These are phyloP conservation scores for Silene noctiflora DNA, from an alignment of 179 eudicot species.

Conservation along the genomic window DNA sequence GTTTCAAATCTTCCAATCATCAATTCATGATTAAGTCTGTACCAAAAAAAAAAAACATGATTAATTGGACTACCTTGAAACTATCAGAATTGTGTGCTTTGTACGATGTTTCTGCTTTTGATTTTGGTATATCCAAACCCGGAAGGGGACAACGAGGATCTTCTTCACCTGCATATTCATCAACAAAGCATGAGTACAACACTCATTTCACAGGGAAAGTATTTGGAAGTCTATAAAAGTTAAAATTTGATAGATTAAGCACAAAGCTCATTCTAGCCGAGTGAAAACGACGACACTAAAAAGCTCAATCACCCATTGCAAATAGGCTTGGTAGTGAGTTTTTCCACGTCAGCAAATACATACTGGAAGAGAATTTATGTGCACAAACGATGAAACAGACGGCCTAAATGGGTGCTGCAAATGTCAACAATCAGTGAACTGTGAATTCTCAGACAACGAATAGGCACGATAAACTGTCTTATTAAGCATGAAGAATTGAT, in stretches of 20 bases:
- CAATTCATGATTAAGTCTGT: not conserved
- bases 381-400: not conserved
- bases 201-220: not conserved
- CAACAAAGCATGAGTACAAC: not conserved
- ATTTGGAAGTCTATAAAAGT: too few relatives aligned
- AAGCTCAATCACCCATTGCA: not conserved
- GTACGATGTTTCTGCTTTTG: slow-evolving; percentile 46
- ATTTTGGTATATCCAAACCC: slow-evolving; percentile 54
- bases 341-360: not conserved
- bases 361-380: too few relatives aligned
- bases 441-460: not conserved
- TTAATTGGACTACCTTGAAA: slow-evolving; percentile 53
- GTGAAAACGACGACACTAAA: not conserved
- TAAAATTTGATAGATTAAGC: not conserved
- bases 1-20: not conserved
- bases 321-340: too few relatives aligned
- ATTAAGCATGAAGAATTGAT: too few relatives aligned
- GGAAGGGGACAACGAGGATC: slow-evolving; percentile 83
- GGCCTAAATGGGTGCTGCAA: not conserved
- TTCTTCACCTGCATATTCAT: slow-evolving; percentile 49
- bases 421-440: not conserved
- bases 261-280: not conserved
- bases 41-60: too few relatives aligned
- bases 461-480: not conserved
- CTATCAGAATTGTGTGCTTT: slow-evolving; percentile 39